A percentile compares a stretch with the other conserved stretches of the same genome.
phyloP scores from a whole-genome alignment of 2,329 filamentous ascomycete species.

The Xylaria digitata region DNA sequence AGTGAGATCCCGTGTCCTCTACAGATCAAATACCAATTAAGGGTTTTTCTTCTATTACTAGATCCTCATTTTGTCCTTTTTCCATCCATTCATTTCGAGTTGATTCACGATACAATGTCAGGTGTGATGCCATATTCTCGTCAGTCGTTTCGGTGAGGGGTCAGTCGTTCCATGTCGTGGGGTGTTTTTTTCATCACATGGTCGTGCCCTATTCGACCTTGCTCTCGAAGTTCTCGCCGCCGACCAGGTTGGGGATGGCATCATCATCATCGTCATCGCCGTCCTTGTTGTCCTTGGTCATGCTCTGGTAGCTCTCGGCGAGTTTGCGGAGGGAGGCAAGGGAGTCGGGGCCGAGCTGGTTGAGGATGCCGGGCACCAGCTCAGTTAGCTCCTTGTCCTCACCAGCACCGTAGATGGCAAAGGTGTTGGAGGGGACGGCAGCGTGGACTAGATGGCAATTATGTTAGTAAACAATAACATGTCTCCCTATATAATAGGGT shows the following conservation, averaged over 20 bases:
- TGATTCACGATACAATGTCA: conserved; percentile 32
- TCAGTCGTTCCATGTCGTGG: conserved; percentile 25
- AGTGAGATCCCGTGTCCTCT: conserved; percentile 23
- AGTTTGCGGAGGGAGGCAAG: conserved; percentile 98
- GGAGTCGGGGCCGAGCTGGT: conserved; percentile 98
- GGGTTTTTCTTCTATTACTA: conserved; percentile 17
- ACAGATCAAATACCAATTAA: conserved; percentile 32
- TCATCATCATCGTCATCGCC: conserved; percentile 86
- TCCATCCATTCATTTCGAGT: conserved; percentile 26
- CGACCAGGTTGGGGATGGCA: conserved; percentile 96
- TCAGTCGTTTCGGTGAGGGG: conserved; percentile 24
- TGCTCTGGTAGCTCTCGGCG: conserved; percentile 98
- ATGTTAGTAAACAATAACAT: conserved; percentile 8
- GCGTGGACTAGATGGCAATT: conserved; percentile 78
- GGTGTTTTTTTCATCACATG: conserved; percentile 14
- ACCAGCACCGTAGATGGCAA: conserved; percentile 98
- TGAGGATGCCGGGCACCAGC: conserved; percentile 98
- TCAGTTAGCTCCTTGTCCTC: conserved; percentile 99
- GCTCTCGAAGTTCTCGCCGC: conserved; percentile 97
- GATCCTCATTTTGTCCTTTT: conserved; percentile 25
- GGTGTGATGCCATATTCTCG: conserved; percentile 30
- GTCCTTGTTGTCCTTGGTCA: conserved; percentile 93
- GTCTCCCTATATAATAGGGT: not conserved
- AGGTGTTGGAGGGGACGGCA: conserved; percentile 97
- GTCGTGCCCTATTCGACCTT: conserved; percentile 82